These are phyloP conservation scores for Mycena leptocephala DNA, from an alignment of 768 basidiomycete genomes.

Conservation along the genomic window DNA sequence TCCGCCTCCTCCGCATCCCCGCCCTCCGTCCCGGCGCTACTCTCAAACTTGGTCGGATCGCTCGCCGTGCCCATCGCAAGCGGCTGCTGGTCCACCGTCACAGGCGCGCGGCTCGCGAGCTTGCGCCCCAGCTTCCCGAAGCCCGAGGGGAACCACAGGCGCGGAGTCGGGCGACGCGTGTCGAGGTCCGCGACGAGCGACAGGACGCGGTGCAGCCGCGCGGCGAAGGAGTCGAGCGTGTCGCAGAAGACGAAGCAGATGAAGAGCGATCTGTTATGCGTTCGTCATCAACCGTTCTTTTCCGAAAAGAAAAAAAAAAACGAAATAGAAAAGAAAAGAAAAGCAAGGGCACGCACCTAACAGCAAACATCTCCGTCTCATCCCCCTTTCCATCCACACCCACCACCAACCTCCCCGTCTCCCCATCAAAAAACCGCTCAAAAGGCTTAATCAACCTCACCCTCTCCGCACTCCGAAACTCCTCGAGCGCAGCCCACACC, in stretches of 20 bases:
- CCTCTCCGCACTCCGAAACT: conserved; percentile 55
- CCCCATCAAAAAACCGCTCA: conserved; percentile 58
- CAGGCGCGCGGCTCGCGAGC: conserved; percentile 48
- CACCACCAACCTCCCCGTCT: conserved; percentile 50
- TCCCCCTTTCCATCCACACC: too few species aligned
- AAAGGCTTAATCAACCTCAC: conserved; percentile 57
- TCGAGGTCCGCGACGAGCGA: conserved; percentile 53
- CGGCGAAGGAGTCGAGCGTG: conserved; percentile 58
- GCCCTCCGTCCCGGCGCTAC: background rate
- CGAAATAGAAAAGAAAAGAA: background rate
- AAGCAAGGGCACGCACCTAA: conserved; percentile 46
- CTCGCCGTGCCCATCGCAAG: conserved; percentile 55
- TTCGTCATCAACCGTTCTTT: background rate
- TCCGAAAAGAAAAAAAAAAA: background rate
- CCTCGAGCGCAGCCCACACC: conserved; percentile 46
- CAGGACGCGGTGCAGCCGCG: conserved; percentile 52
- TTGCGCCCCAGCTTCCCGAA: conserved; percentile 57
- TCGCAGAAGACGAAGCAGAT: conserved; percentile 64
- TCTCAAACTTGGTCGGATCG: conserved; percentile 53
- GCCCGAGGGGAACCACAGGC: conserved; percentile 62
- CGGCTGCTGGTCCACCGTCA: conserved; percentile 48
- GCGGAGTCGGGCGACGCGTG: conserved; percentile 49
- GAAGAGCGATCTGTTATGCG: conserved; percentile 56
- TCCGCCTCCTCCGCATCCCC: conserved; percentile 36
- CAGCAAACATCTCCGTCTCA: conserved; percentile 54